Conservation (phyloP, 1,139 yeast genomes). For the Trichomonascaceae sp. region DNA sequence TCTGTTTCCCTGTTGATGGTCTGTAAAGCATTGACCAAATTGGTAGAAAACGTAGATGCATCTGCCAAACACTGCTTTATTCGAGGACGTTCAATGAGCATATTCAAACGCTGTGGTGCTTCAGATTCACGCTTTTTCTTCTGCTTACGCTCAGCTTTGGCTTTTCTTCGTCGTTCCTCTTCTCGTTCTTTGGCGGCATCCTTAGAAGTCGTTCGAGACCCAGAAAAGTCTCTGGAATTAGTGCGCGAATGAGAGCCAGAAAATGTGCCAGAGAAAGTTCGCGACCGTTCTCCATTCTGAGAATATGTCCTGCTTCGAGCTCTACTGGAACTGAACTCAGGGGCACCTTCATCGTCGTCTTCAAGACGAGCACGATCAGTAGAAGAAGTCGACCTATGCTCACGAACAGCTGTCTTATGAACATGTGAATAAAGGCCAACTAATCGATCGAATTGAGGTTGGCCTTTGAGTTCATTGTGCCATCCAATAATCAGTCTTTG, state of each 20-base stretch:
- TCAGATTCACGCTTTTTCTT: neutral
- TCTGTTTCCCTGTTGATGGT: slow-evolving; percentile 45
- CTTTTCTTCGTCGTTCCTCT: slow-evolving; percentile 1
- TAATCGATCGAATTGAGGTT: slow-evolving; percentile 47
- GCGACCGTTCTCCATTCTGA: neutral
- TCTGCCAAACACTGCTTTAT: slow-evolving; percentile 67
- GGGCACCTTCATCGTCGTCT: slow-evolving; percentile 5
- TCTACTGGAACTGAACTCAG: neutral
- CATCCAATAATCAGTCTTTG: slow-evolving; percentile 54
- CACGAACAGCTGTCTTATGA: slow-evolving; percentile 28
- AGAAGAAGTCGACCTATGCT: slow-evolving; percentile 29
- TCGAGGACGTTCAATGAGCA: slow-evolving; percentile 66
- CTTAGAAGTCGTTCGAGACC: slow-evolving; percentile 26
- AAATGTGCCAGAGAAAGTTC: neutral
- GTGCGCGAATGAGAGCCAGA: neutral
- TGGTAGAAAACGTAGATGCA: slow-evolving; percentile 67
- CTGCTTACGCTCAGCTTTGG: neutral
- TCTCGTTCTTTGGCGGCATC: slow-evolving; percentile 15
- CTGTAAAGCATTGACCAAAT: slow-evolving; percentile 59
- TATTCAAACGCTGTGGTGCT: slow-evolving; percentile 37
- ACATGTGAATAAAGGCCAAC: slow-evolving; percentile 43
- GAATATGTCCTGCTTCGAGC: neutral
- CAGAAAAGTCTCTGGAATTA: neutral
- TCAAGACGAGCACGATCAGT: slow-evolving; percentile 21
- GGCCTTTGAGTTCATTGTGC: slow-evolving; percentile 50